A percentile compares a stretch with the other conserved stretches of the same genome.
Evolutionary conservation across 768 basidiomycete species (phyloP).

Genomic region (Lanmaoa pseudosensibilis): DNA sequence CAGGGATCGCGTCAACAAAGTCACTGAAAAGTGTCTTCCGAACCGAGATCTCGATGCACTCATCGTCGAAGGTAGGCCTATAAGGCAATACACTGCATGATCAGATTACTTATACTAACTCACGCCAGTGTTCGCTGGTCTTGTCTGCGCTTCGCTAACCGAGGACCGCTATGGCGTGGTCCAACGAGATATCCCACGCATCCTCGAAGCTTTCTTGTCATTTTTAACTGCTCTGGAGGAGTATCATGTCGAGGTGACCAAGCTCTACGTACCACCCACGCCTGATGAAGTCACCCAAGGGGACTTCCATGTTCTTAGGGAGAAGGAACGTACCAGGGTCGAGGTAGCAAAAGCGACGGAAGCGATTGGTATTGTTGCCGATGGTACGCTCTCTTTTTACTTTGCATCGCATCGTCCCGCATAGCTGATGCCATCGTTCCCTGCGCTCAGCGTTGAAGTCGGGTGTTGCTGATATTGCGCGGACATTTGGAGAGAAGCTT

Average conservation of each 20-base stretch:
- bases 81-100: neutral
- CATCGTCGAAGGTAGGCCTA: slow-evolving; percentile 53
- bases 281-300: slow-evolving; percentile 32
- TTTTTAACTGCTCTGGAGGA: slow-evolving; percentile 68
- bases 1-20: slow-evolving; percentile 50
- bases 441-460: slow-evolving; percentile 51
- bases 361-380: slow-evolving; percentile 50
- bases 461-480: slow-evolving; percentile 61
- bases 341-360: slow-evolving; percentile 60
- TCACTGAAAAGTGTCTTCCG: slow-evolving; percentile 56
- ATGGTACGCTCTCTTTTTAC: slow-evolving; percentile 45
- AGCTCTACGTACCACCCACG: slow-evolving; percentile 38
- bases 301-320: slow-evolving; percentile 36
- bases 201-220: slow-evolving; percentile 72
- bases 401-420: no score
- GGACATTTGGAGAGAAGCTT: slow-evolving; percentile 74
- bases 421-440: neutral
- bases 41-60: slow-evolving; percentile 62
- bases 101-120: neutral
- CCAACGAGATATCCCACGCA: slow-evolving; percentile 80
- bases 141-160: slow-evolving; percentile 68
- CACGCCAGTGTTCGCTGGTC: slow-evolving; percentile 51
- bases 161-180: slow-evolving; percentile 85
- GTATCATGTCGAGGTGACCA: slow-evolving; percentile 54
- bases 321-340: slow-evolving; percentile 38